Conservation (phyloP, 2,329 filamentous ascomycete species). For the Colletotrichum sublineola region DNA sequence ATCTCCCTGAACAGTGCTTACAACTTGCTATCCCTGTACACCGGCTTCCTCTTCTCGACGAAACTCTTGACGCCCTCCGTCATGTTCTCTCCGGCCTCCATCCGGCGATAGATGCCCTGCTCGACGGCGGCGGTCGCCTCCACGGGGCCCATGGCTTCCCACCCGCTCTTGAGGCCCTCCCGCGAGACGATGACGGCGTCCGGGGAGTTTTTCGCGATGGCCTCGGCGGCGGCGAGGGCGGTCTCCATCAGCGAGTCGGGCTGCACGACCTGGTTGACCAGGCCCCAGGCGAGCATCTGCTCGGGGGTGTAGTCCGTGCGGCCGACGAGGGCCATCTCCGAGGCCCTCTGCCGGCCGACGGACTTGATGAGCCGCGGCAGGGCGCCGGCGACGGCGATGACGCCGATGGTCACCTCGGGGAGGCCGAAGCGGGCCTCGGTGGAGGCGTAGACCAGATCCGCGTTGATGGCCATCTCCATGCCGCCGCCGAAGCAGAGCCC, state of each 20-base stretch:
- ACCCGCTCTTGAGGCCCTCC: conserved; percentile 78
- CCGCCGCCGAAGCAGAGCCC: conserved; percentile 82
- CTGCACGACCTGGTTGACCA: conserved; percentile 76
- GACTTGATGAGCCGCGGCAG: conserved; percentile 75
- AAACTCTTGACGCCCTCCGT: conserved; percentile 81
- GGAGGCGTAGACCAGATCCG: conserved; percentile 77
- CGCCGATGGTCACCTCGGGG: conserved; percentile 79
- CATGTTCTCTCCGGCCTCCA: conserved; percentile 79
- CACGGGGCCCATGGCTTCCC: conserved; percentile 77
- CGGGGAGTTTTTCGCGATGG: conserved; percentile 76
- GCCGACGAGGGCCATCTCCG: conserved; percentile 78
- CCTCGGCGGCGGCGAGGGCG: conserved; percentile 72
- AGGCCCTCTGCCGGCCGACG: conserved; percentile 77
- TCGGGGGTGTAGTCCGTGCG: conserved; percentile 66
- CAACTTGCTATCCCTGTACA: conserved; percentile 75
- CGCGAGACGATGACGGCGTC: conserved; percentile 82
- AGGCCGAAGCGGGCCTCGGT: conserved; percentile 72
- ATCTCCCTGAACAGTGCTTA: conserved; percentile 48
- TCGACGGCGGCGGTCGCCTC: conserved; percentile 70
- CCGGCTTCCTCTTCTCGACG: conserved; percentile 79
- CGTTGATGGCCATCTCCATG: conserved; percentile 81
- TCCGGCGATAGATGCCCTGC: conserved; percentile 68
- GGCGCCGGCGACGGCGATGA: conserved; percentile 78
- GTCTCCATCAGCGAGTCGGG: conserved; percentile 63
- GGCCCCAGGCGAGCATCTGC: conserved; percentile 74